Base-by-base conservation (phyloP, 805 yeast genomes). In the Pichia eremophila region DNA sequence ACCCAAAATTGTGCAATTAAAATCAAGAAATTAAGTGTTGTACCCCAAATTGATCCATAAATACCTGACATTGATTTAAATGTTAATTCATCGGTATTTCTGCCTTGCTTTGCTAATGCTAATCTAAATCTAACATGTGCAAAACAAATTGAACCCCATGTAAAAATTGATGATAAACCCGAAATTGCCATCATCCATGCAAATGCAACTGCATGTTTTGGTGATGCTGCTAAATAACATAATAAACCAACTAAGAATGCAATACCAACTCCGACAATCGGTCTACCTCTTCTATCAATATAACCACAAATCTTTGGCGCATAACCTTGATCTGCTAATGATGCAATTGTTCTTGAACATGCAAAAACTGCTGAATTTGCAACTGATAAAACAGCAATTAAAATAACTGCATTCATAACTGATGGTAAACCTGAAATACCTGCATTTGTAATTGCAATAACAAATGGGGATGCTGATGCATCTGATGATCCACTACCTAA, bases 1-100 rank as follows among this genome's bases (percentile, higher is more conserved):
- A 82, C 73, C 87, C 91, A 87, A 71, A 87, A 85, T 67, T 85
- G 90, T 31, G 89, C 86, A 48, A 77, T 68, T 50, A 88, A 69
- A 52, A 86, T 80, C 47, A 83, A 62, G 32, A 74, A 37, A 61
- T 80, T 80, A 59, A 88, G 65, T 27, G 65, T 49, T 17, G 77
- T 58, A 46, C 93, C 95, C 61, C 75, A 75, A 51, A 60, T 62
- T 0, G 95, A 81, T 43, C 95, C 95, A 55, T 61, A 67, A 31
- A 81, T 64, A 55, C 95, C 95, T 38, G 75, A 69, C 49, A 79
- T 83, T 5, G 95, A 74, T 41, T 69, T 71, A 66, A 77, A 87
- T 0, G 82, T 72, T 44, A 86, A 68, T 63, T 86, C 93, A 49
- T 77, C 78, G 10, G 80, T 68, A n/a, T 70, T 62, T 68, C 90